Percentiles rank a stretch among this genome's conserved stretches.
These are phyloP conservation scores for Fusarium begoniae DNA, from an alignment of 2,329 filamentous ascomycete genomes.

Conservation along the genomic window DNA sequence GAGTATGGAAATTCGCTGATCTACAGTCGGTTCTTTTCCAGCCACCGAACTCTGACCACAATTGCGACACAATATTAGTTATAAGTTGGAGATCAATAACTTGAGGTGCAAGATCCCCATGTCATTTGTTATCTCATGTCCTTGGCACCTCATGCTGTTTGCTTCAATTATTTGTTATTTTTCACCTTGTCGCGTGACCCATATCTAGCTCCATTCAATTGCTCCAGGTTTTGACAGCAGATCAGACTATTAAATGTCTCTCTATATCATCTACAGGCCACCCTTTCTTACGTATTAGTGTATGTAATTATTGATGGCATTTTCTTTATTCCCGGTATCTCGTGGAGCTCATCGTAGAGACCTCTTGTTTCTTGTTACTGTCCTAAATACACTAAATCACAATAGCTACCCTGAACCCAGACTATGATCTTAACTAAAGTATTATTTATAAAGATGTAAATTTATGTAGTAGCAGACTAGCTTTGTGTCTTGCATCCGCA, in stretches of 20 bases:
- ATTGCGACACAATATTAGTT: not conserved
- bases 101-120: not conserved
- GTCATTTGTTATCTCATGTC: accelerated
- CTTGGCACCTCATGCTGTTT: not conserved
- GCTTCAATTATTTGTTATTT: not conserved
- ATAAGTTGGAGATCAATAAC: not conserved
- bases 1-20: not conserved
- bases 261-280: accelerated
- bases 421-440: accelerated
- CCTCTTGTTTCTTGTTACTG: accelerated
- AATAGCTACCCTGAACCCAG: not conserved
- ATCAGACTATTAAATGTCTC: accelerated
- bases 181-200: not conserved
- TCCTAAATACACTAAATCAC: no score
- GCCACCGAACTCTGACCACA: not conserved
- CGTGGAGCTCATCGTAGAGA: accelerated
- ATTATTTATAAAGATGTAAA: accelerated
- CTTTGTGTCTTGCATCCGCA: no score
- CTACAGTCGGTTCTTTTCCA: not conserved
- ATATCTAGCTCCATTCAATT: accelerated
- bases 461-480: not conserved
- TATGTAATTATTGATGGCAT: not conserved
- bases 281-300: accelerated
- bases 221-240: not conserved
- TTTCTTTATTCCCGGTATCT: accelerated